Base-by-base conservation (phyloP, 108 stramenopile genomes). In the Pseudonitzschia multiseries region DNA sequence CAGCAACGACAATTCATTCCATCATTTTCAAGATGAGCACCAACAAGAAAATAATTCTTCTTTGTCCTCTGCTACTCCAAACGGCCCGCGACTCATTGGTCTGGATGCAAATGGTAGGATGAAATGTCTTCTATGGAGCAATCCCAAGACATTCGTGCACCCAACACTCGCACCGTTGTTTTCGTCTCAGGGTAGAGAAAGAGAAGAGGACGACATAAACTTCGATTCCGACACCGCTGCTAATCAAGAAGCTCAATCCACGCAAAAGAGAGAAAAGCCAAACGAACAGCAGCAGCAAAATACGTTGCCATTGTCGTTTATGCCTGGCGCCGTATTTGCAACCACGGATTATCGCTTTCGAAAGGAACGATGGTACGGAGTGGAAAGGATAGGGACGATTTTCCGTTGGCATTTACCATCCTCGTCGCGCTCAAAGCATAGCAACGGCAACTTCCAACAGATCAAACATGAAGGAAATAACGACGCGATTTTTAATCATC, bases 291-390 rank as follows among this genome's bases (percentile, higher is more conserved):
- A 42, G 8, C 8, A 48, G 14, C 17, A 14, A 48, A 14, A 14
- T 3, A 5, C 13, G 4, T 3, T 21, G 22, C 9, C 22, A 24
- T 3, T 22, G n/a, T 56, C 29, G 29, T 33, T 62, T 40, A 29
- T 62, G 20, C 61, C 61, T 9, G 36, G 61, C 15, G 61, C 61
- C 12, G 32, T 62, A 8, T 62, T 33, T 40, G 36, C 32, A 40
- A 62, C 61, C 5, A 29, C 61, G 32, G 61, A 62, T 21, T 62
- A 62, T 33, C 36, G 33, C 33, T 62, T 62, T 62, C 61, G 61
- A 62, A 62, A 62, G 29, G 61, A 62, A 8, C 61, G 61, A 8
- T 62, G 61, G 61, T 62, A 62, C 15, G 61, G 61, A 0, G 32
- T 62, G 29, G 36, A 62, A 62, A 4, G 29, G 61, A 31, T 62